Evolutionary conservation across 202 grass and related monocot genomes (phyloP), one percentile per base, ranked within the genome.

Genomic region (Sporobolus alterniflorus): DNA sequence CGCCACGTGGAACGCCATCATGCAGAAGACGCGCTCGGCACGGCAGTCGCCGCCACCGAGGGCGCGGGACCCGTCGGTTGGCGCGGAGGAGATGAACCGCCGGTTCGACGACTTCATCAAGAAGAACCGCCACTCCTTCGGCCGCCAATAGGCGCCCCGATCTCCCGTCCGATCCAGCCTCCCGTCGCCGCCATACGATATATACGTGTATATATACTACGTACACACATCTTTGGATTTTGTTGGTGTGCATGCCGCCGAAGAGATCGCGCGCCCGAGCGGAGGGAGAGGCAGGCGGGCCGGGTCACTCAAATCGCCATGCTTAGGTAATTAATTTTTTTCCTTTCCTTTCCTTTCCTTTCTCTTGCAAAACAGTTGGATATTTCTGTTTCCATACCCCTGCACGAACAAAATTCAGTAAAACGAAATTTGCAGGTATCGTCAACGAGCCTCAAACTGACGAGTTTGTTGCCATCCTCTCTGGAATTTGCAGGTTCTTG

Each of bases 51-150:
- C 32, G 47, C 50, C 41, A 36, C 22, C 67, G 10, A 51, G 70
- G 26, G 73, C 83, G 26, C 59, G 76, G 1, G 88, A 90, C 54
- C 52, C 79, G 7, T 85, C 87, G 5, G 87, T 81, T 0, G 87
- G 79, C 24, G 82, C 82, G 22, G 93, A 88, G 77, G 96, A 98
- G 83, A 85, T 95, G 85, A 96, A 82, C 83, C 85, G 62, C 40
- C 93, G 87, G 30, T 90, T 95, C 8, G 96, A 98, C n/a, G 96
- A 98, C 47, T 98, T 98, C 73, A 98, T 98, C 85, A 93, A 88
- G 89, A 98, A 94, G 89, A 98, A 74, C 76, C 91, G 80, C 60
- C 75, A 94, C 75, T 90, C 89, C 24, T 90, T 90, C 80, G 74
- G 83, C 0, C 67, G 78, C 32, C 78, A 80, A 11, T 86, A 90